Evolutionary conservation across 1,284 basidiomycete genomes (phyloP), one percentile per base, ranked within the genome.

Genomic region (Meripilus lineatus): DNA sequence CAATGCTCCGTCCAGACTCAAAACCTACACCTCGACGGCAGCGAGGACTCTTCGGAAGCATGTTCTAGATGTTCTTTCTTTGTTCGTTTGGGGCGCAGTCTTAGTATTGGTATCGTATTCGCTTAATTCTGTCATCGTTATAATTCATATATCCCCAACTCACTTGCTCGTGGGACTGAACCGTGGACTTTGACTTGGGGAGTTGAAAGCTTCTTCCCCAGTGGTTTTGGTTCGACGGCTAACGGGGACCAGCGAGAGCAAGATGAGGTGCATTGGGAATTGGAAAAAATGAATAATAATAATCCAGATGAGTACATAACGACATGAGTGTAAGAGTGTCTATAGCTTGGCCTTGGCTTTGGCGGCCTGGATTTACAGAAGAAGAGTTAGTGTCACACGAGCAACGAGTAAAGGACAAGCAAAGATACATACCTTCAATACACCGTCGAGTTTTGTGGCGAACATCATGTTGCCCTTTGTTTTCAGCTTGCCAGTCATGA

Each of bases 401-500:
- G 5, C 23, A 30, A n/a, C 5, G 11, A 7, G 13, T 7, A n/a
- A 10, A 5, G n/a, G n/a, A 26, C 8, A 8, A 13, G 17, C 34
- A 18, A n/a, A 25, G 38, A 17, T 5, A n/a, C 73, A 41, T 47
- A 85, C 89, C 77, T 89, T 89, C 46, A 95, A 73, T 5, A 95
- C 77, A 13, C 67, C 72, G 54, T 88, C 84, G 38, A 95, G 85
- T 67, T 94, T 95, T 30, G 89, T 93, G 5, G 89, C 87, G 47
- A 91, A 74, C 87, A 91, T 90, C 63, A 90, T 81, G 66, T 91
- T 91, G 40, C 88, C 88, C 62, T 79, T 84, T 14, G 84, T 84
- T 75, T 88, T 87, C 48, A 95, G 76, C 61, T 89, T 89, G 17
- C 93, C 92, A 13, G 88, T 89, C 88, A 94, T 91, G 72, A 93